Percentiles rank a stretch among this genome's conserved stretches.
These are phyloP conservation scores for Boletus vinaceobasis DNA, from an alignment of 768 basidiomycete species.

Conservation along the genomic window DNA sequence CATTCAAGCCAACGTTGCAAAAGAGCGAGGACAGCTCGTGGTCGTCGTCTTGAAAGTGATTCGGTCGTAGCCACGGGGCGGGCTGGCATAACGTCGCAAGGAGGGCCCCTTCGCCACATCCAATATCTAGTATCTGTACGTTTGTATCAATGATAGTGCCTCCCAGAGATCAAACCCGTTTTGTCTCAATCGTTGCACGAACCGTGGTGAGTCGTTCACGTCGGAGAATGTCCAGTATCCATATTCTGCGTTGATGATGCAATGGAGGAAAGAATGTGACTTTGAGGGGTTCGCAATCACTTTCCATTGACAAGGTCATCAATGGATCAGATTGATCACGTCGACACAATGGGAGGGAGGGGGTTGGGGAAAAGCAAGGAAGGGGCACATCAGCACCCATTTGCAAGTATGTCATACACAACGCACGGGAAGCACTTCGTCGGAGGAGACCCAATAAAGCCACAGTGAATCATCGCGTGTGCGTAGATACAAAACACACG, in stretches of 20 bases:
- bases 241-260: constrained; percentile 63
- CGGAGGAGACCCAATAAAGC: constrained; percentile 24
- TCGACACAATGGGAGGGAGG: not conserved
- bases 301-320: constrained; percentile 20
- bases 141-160: not conserved
- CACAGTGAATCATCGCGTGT: not conserved
- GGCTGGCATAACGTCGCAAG: constrained; percentile 69
- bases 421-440: constrained; percentile 9
- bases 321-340: constrained; percentile 5
- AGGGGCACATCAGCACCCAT: not conserved
- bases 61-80: constrained; percentile 60
- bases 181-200: constrained; percentile 8
- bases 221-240: constrained; percentile 64
- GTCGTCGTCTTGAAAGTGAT: constrained; percentile 20
- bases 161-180: not conserved
- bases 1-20: constrained; percentile 16
- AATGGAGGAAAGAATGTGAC: constrained; percentile 70
- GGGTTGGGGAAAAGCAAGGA: not conserved
- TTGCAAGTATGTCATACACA: constrained; percentile 1
- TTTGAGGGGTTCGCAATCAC: constrained; percentile 27
- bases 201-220: constrained; percentile 55
- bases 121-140: constrained; percentile 70
- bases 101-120: constrained; percentile 80
- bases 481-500: not conserved
- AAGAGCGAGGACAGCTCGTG: constrained; percentile 21